Conservation (phyloP, 2,329 filamentous ascomycete species). For the Cladosporium austrohemisphaericum region DNA sequence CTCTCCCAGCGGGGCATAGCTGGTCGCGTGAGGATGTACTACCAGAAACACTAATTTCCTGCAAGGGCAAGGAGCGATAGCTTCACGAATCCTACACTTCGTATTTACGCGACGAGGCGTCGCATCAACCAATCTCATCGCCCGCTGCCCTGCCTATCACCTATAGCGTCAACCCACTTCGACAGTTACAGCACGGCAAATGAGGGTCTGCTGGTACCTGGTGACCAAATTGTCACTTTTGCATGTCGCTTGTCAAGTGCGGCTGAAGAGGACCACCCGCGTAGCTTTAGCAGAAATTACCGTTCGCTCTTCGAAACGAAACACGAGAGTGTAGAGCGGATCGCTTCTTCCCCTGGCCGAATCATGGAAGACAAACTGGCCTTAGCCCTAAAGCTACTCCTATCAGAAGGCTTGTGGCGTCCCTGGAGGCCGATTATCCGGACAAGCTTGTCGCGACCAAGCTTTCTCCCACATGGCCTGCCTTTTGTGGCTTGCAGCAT, state of each 20-base stretch:
- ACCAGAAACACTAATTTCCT: background rate
- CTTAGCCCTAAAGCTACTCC: constrained; percentile 5
- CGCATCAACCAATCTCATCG: background rate
- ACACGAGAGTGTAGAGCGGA: background rate
- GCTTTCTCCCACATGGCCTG: constrained; percentile 1
- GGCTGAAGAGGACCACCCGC: background rate
- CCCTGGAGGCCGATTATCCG: constrained; percentile 6
- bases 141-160: background rate
- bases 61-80: background rate
- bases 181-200: background rate
- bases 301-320: background rate
- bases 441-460: constrained; percentile 3
- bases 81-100: background rate
- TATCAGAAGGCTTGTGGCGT: constrained; percentile 11
- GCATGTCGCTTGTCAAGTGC: background rate
- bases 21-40: background rate
- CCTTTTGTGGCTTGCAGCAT: background rate
- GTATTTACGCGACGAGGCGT: constrained; percentile 7
- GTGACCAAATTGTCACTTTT: background rate
- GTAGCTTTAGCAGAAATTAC: constrained; percentile 5
- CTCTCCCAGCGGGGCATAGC: background rate
- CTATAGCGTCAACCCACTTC: background rate
- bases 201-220: background rate
- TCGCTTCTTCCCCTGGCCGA: background rate
- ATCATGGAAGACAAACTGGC: background rate